Base-by-base conservation (phyloP, 75 land plant genomes). In the Sequoiadendron giganteum region DNA sequence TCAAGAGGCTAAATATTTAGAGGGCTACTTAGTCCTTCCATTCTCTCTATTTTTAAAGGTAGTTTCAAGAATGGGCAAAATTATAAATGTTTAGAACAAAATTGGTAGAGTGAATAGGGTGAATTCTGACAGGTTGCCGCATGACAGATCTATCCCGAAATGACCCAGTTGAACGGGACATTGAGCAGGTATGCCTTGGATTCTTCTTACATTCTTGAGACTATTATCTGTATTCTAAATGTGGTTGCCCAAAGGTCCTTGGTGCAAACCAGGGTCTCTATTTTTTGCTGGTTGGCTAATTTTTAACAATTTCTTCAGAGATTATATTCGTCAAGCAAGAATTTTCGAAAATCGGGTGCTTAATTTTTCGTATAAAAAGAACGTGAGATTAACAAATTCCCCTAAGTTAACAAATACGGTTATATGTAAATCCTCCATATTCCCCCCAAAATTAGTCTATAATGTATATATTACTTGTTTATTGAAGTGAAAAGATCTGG, bases 111-210 rank as follows among this genome's bases (percentile, higher is more conserved):
- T 47, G 3, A 82, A 0, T 18, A n/a, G 52, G 15, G 49, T 82
- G 21, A n/a, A 45, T n/a, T 82, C 28, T 79, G 47, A 82, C 15
- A 47, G 84, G 84, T 47, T 72, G n/a, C 70, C 86, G 87, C 86
- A 97, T 96, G 99, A 97, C 94, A 89, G 98, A 96, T 94, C 86
- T 86, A 38, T 86, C 90, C 38, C 94, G 95, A 87, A 87, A 87
- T 89, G 92, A 90, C 88, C 87, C 89, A 32, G 80, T 93, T 32
- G 98, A 96, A 90, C 94, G 96, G 89, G 99, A 97, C 88, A 88
- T 95, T 76, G 99, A 96, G 54, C 99, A 97, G 99, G 99, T 95
- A 87, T 28, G 52, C 32, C 54, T 28, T 82, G 49, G 84, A 82
- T 82, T 21, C 25, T 82, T 32, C 0, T 3, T 82, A 25, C 52